Conservation (phyloP, 108 stramenopile genomes). For the Nannochloropsis salina region DNA sequence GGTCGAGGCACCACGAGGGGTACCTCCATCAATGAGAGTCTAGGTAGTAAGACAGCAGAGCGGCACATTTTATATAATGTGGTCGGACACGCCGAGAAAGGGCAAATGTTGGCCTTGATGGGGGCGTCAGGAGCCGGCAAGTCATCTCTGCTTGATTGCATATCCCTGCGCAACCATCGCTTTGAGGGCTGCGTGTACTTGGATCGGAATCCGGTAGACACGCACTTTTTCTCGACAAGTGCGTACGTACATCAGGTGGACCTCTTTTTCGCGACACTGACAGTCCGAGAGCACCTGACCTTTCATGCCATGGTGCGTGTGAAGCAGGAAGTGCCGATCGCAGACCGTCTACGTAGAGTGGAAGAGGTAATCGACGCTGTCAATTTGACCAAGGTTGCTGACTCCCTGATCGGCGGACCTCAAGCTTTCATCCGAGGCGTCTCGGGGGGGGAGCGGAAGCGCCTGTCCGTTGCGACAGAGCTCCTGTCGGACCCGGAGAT, state of each 20-base stretch:
- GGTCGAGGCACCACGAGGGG: background rate
- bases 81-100: slow-evolving; percentile 11
- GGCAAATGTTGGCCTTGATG: slow-evolving; percentile 5
- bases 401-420: background rate
- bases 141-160: background rate
- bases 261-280: slow-evolving; percentile 43
- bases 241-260: slow-evolving; percentile 44
- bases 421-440: slow-evolving; percentile 49
- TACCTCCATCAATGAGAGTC: background rate
- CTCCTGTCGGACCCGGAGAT: slow-evolving; percentile 52
- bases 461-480: slow-evolving; percentile 55
- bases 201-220: background rate
- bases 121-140: background rate
- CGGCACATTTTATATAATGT: slow-evolving; percentile 13
- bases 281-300: slow-evolving; percentile 46
- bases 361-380: slow-evolving; percentile 64
- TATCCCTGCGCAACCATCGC: background rate
- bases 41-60: background rate
- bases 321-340: slow-evolving; percentile 53
- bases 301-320: slow-evolving; percentile 46
- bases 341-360: slow-evolving; percentile 56
- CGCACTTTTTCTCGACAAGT: background rate
- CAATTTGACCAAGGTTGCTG: slow-evolving; percentile 55
- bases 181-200: background rate
- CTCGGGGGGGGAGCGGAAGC: slow-evolving; percentile 58